phyloP scores from a whole-genome alignment of 2,329 filamentous ascomycete species.

The Colletotrichum cuscutae region DNA sequence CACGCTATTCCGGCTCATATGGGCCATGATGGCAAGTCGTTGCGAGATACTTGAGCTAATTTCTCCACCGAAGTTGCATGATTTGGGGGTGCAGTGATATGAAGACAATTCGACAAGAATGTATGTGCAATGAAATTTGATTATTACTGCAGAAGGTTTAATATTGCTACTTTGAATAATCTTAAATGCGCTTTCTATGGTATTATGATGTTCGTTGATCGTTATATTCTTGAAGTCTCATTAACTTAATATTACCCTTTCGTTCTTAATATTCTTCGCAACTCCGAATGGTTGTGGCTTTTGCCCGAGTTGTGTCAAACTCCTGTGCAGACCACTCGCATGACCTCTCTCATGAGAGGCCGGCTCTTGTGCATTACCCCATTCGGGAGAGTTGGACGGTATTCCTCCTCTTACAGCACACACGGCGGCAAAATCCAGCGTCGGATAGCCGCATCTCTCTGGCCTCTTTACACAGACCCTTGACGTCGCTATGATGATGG shows the following conservation, averaged over 20 bases:
- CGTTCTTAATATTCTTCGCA: slow-evolving; percentile 26
- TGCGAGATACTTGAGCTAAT: too few relatives aligned
- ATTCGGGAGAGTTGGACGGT: background rate
- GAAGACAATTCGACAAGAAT: too few relatives aligned
- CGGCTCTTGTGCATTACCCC: background rate
- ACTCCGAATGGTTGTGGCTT: slow-evolving; percentile 22
- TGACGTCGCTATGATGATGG: slow-evolving; percentile 22
- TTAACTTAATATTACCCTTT: slow-evolving; percentile 21
- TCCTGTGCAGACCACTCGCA: slow-evolving; percentile 5
- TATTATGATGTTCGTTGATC: background rate
- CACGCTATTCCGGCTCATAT: too few relatives aligned
- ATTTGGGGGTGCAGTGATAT: too few relatives aligned
- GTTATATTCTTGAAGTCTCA: background rate
- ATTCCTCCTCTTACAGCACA: slow-evolving; percentile 24
- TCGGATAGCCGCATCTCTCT: slow-evolving; percentile 29
- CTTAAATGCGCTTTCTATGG: background rate
- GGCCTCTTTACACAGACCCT: slow-evolving; percentile 22
- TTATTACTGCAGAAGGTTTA: background rate
- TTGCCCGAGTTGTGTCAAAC: slow-evolving; percentile 24
- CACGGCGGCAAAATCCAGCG: slow-evolving; percentile 29
- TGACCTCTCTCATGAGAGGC: background rate
- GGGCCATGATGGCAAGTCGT: too few relatives aligned
- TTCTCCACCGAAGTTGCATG: too few relatives aligned
- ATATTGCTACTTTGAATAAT: background rate
- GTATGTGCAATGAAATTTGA: too few relatives aligned